A percentile compares a stretch with the other conserved stretches of the same genome.
Evolutionary conservation across 768 basidiomycete species (phyloP).

Genomic region (Xanthoconium purpureum): DNA sequence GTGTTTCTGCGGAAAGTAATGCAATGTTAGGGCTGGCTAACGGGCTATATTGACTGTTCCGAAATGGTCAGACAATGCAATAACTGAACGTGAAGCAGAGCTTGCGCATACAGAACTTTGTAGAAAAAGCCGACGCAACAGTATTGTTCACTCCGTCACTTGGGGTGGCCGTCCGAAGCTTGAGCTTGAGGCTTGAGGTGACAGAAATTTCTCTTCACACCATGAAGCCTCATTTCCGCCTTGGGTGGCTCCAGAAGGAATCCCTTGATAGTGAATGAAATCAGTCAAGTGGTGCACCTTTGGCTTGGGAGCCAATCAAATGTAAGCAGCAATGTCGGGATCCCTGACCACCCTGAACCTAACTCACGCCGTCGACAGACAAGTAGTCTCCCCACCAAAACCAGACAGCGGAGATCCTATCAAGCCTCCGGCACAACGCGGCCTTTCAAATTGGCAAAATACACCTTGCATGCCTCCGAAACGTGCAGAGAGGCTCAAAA

Average conservation of each 20-base stretch:
- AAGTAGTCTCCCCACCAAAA: conserved; percentile 15
- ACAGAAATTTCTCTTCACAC: conserved; percentile 1
- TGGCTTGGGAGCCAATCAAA: conserved; percentile 11
- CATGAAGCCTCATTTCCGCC: conserved; percentile 10
- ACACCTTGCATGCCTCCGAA: conserved; percentile 24
- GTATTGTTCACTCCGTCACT: not conserved
- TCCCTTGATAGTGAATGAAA: conserved; percentile 3
- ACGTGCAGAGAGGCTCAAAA: conserved; percentile 23
- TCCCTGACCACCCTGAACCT: conserved; percentile 16
- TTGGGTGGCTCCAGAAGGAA: not conserved
- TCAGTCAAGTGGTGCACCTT: not conserved
- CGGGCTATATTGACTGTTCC: not conserved
- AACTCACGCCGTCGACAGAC: conserved; percentile 8
- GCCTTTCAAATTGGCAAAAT: conserved; percentile 20
- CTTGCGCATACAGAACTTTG: not conserved
- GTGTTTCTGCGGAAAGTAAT: not conserved
- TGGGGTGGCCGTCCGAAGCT: not conserved
- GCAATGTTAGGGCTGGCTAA: conserved; percentile 2
- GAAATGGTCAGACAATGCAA: not conserved
- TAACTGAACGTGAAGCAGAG: not conserved
- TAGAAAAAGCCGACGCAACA: not conserved
- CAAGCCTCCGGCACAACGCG: conserved; percentile 19
- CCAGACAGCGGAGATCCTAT: conserved; percentile 25
- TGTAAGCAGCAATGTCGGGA: conserved; percentile 9
- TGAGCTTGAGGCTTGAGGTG: not conserved